Percentiles rank a stretch among this genome's conserved stretches.
These are phyloP conservation scores for Fomes fomentarius DNA, from an alignment of 1,284 basidiomycete species.

Conservation along the genomic window DNA sequence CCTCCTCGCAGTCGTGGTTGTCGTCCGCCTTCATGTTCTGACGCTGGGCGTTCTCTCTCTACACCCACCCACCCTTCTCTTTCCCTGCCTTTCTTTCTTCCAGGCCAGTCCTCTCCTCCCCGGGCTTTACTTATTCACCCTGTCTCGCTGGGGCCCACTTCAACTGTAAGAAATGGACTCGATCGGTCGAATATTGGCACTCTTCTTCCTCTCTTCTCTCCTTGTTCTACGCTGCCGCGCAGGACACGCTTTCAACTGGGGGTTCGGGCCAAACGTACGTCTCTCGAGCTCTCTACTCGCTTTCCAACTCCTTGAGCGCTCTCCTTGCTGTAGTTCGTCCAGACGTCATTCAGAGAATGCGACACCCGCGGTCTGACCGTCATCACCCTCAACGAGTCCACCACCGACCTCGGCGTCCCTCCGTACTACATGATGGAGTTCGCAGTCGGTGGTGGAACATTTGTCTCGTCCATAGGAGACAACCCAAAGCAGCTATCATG, in stretches of 20 bases:
- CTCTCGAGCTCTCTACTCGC: neutral
- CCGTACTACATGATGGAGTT: slow-evolving; percentile 57
- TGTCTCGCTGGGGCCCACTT: slow-evolving; percentile 9
- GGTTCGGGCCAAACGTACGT: slow-evolving; percentile 26
- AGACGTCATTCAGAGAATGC: slow-evolving; percentile 25
- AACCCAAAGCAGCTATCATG: slow-evolving; percentile 43
- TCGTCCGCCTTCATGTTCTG: slow-evolving; percentile 29
- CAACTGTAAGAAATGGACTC: slow-evolving; percentile 17
- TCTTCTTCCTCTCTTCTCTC: slow-evolving; percentile 11
- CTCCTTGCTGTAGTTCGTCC: slow-evolving; percentile 15
- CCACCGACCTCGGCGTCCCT: slow-evolving; percentile 34
- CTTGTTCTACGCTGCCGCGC: slow-evolving; percentile 15
- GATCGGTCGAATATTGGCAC: slow-evolving; percentile 21
- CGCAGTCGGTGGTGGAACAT: slow-evolving; percentile 43
- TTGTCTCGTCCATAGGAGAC: slow-evolving; percentile 42
- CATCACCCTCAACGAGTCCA: slow-evolving; percentile 17
- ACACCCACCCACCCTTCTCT: slow-evolving; percentile 1
- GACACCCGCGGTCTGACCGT: slow-evolving; percentile 21
- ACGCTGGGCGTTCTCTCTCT: slow-evolving; percentile 26
- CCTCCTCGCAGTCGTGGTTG: slow-evolving; percentile 12
- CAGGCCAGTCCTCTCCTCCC: neutral
- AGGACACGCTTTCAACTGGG: slow-evolving; percentile 30
- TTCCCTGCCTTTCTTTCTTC: neutral
- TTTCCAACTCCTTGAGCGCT: neutral
- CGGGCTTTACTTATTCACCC: slow-evolving; percentile 6